Evolutionary conservation across 257 asterid species (phyloP).

Genomic region (Jacaranda copaia): DNA sequence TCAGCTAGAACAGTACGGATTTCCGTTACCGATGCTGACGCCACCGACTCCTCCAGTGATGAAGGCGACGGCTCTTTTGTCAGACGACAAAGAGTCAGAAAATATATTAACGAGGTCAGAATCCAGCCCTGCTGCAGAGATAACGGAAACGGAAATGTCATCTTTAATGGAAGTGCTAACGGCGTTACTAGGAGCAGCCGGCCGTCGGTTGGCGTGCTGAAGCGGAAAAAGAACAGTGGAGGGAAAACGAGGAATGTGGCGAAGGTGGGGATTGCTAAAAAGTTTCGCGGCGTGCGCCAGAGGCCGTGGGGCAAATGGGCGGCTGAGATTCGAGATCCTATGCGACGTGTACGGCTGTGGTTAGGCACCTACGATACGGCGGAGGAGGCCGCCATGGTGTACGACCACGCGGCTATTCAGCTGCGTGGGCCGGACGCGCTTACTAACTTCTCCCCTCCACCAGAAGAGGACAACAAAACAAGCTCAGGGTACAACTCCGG

Average conservation of each 20-base stretch:
- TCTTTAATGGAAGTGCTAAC: constrained; percentile 17
- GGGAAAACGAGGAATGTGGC: constrained; percentile 16
- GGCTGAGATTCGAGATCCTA: constrained; percentile 91
- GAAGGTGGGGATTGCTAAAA: constrained; percentile 38
- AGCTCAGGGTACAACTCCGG: constrained; percentile 59
- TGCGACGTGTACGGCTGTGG: constrained; percentile 80
- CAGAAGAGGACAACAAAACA: constrained; percentile 18
- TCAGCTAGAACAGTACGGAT: constrained; percentile 53
- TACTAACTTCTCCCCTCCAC: constrained; percentile 61
- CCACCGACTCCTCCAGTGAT: constrained; percentile 88
- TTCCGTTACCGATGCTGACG: constrained; percentile 79
- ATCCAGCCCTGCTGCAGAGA: constrained; percentile 44
- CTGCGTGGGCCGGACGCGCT: constrained; percentile 86
- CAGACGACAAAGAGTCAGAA: constrained; percentile 57
- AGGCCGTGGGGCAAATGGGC: constrained; percentile 95
- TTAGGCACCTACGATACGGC: constrained; percentile 86
- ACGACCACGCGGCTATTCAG: constrained; percentile 89
- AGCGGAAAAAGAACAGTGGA: constrained; percentile 37
- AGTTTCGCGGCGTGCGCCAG: constrained; percentile 84
- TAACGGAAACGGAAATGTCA: constrained; percentile 23
- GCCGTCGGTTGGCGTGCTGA: constrained; percentile 14
- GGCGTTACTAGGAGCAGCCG: constrained; percentile 32
- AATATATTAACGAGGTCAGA: constrained; percentile 63
- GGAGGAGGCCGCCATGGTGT: constrained; percentile 93
- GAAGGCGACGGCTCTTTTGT: constrained; percentile 45